Conservation (phyloP, 805 yeast genomes). For the Metschnikowia cubensis region DNA sequence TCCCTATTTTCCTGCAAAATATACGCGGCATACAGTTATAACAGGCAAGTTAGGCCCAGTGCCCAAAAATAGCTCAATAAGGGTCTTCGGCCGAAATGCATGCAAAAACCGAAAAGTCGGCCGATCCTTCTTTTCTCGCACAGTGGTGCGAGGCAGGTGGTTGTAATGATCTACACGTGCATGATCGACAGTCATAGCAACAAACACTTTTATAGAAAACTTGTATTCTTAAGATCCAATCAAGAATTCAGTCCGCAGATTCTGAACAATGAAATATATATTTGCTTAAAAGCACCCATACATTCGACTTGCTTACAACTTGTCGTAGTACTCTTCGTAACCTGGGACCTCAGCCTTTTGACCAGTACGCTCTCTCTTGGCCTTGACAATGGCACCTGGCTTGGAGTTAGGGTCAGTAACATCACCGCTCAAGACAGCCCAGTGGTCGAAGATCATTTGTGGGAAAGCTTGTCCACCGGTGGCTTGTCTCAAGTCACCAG, state of each 20-base stretch:
- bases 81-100: background rate
- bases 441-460: conserved; percentile 99
- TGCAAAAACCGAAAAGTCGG: background rate
- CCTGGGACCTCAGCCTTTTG: conserved; percentile 97
- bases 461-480: conserved; percentile 99
- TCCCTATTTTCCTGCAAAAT: background rate
- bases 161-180: background rate
- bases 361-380: conserved; percentile 91
- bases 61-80: background rate
- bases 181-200: too few species aligned
- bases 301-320: conserved; percentile 49
- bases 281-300: conserved; percentile 7
- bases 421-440: conserved; percentile 89
- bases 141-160: background rate
- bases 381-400: conserved; percentile 57
- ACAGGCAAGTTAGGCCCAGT: background rate
- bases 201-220: conserved; percentile 4
- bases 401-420: conserved; percentile 77
- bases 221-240: conserved; percentile 12
- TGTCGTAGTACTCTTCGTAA: conserved; percentile 98
- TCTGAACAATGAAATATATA: conserved; percentile 15
- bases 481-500: conserved; percentile 98
- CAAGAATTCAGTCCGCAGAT: conserved; percentile 11
- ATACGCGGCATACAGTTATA: background rate
- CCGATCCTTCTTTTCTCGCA: background rate